A percentile compares a stretch with the other conserved stretches of the same genome.
Conservation (phyloP, 768 basidiomycete genomes). For the Xerocomellus intermedius region DNA sequence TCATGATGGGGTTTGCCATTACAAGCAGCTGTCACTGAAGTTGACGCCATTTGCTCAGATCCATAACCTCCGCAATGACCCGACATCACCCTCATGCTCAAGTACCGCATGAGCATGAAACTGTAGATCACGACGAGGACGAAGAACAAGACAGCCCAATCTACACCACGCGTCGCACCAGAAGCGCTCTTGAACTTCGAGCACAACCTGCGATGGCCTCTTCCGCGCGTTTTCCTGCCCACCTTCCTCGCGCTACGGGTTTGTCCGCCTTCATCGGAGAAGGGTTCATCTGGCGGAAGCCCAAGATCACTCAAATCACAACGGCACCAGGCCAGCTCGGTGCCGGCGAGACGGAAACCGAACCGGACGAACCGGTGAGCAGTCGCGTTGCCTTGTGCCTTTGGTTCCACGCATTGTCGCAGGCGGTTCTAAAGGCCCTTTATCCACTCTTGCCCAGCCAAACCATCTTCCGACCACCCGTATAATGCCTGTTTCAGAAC, state of each 20-base stretch:
- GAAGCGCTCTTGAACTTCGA: conserved; percentile 23
- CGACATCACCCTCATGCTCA: background rate
- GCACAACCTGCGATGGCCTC: conserved; percentile 1
- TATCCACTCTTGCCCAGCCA: conserved; percentile 39
- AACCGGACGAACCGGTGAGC: conserved; percentile 72
- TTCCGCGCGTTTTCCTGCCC: conserved; percentile 6
- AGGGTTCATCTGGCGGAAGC: conserved; percentile 32
- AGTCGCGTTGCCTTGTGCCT: conserved; percentile 2
- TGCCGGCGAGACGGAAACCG: conserved; percentile 78
- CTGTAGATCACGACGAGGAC: background rate
- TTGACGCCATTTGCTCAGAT: background rate
- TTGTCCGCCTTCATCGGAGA: conserved; percentile 26
- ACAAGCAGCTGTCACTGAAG: background rate
- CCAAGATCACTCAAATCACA: conserved; percentile 51
- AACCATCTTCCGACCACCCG: conserved; percentile 70
- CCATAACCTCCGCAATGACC: background rate
- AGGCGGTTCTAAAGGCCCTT: conserved; percentile 7
- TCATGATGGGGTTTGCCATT: background rate
- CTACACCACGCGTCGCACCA: conserved; percentile 22
- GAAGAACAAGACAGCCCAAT: conserved; percentile 7
- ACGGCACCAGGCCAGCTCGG: conserved; percentile 58
- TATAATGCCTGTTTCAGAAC: conserved; percentile 48
- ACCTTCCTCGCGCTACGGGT: conserved; percentile 17
- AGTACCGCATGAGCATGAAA: background rate
- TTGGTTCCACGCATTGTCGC: background rate